Percentiles rank a stretch among this genome's conserved stretches.
These are phyloP conservation scores for Lactarius hatsudake DNA, from an alignment of 768 basidiomycete species.

Conservation along the genomic window DNA sequence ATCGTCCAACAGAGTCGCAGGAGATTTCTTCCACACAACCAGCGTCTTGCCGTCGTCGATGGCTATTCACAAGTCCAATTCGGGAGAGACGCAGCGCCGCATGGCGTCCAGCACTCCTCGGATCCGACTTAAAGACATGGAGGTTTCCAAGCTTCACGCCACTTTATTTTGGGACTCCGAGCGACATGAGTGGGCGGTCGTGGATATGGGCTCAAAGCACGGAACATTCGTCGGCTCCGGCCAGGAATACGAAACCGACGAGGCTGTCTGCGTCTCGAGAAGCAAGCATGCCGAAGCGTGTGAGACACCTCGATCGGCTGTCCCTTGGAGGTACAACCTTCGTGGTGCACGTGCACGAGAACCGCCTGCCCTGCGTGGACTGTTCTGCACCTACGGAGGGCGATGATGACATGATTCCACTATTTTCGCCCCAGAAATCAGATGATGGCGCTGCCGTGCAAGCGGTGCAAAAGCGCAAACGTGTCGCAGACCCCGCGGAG, in stretches of 20 bases:
- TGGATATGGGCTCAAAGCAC: slow-evolving; percentile 85
- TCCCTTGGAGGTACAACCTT: slow-evolving; percentile 72
- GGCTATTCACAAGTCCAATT: slow-evolving; percentile 65
- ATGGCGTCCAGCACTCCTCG: slow-evolving; percentile 53
- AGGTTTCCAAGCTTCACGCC: slow-evolving; percentile 78
- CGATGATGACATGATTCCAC: slow-evolving; percentile 52
- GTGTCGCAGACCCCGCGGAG: slow-evolving; percentile 27
- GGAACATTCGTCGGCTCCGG: slow-evolving; percentile 60
- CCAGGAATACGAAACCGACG: slow-evolving; percentile 23
- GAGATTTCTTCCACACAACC: slow-evolving; percentile 48
- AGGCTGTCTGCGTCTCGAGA: slow-evolving; percentile 57
- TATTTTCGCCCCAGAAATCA: slow-evolving; percentile 41
- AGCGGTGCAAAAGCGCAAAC: slow-evolving; percentile 30
- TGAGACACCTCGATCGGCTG: slow-evolving; percentile 63
- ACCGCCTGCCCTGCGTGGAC: slow-evolving; percentile 56
- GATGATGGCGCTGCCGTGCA: not conserved
- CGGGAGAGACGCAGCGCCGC: slow-evolving; percentile 61
- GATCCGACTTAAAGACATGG: slow-evolving; percentile 79
- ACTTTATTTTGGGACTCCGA: slow-evolving; percentile 67
- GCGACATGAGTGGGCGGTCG: slow-evolving; percentile 63
- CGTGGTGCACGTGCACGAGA: slow-evolving; percentile 63
- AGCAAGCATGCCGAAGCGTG: slow-evolving; percentile 63
- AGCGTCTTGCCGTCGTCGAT: slow-evolving; percentile 60
- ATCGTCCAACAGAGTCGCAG: slow-evolving; percentile 33
- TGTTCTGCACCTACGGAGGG: slow-evolving; percentile 49